phyloP scores from a whole-genome alignment of 768 basidiomycete genomes.

The Gyrodon lividus region DNA sequence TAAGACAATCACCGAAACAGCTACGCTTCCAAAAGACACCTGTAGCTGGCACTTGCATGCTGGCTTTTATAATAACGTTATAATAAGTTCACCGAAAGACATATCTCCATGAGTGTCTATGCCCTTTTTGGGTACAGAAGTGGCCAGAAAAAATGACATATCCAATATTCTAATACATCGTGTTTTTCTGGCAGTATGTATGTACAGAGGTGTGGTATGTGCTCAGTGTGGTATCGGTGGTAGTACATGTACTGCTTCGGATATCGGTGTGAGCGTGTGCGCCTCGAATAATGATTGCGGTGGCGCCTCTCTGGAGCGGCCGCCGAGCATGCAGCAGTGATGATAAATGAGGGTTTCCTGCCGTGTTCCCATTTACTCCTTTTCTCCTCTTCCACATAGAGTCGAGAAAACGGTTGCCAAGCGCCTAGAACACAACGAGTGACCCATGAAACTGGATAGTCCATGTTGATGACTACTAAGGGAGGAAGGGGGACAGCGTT shows the following conservation, averaged over 20 bases:
- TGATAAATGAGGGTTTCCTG: neutral
- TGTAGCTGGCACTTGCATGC: neutral
- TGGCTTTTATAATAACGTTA: too few relatives aligned
- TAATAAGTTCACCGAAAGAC: neutral
- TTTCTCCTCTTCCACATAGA: neutral
- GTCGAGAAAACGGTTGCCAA: slow-evolving; percentile 2
- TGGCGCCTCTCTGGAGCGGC: neutral
- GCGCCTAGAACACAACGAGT: slow-evolving; percentile 15
- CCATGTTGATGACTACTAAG: slow-evolving; percentile 5
- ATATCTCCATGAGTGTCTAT: neutral
- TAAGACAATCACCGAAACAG: neutral
- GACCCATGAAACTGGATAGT: neutral
- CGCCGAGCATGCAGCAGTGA: neutral
- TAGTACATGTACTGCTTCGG: neutral
- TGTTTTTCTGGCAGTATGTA: neutral
- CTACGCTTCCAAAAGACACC: neutral
- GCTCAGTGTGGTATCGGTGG: neutral
- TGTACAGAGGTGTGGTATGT: neutral
- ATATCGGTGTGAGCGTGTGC: neutral
- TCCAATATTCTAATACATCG: neutral
- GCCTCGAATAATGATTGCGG: slow-evolving; percentile 1
- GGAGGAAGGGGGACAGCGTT: slow-evolving; percentile 1
- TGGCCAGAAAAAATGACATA: neutral
- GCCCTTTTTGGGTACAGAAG: neutral
- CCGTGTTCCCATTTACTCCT: slow-evolving; percentile 1